phyloP scores from a whole-genome alignment of 768 basidiomycete genomes.

The Trametes cinnabarina region DNA sequence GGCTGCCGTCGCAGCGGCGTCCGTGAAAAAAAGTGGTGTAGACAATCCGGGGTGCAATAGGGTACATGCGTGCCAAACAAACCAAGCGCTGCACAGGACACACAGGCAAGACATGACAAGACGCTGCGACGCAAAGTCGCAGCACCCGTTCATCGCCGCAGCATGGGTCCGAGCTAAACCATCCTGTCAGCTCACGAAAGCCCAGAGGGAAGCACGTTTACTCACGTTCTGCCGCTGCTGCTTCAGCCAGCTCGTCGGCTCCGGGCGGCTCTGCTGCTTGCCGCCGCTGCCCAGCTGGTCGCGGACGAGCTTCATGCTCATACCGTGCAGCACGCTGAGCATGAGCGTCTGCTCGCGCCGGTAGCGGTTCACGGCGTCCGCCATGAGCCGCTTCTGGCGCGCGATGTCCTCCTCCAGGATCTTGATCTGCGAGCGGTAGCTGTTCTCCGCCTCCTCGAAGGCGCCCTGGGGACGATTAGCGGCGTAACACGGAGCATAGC shows the following conservation, averaged over 20 bases:
- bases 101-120: neutral
- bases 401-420: conserved; percentile 36
- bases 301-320: conserved; percentile 63
- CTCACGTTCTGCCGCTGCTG: conserved; percentile 58
- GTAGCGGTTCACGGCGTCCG: conserved; percentile 59
- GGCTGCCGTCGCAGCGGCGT: too few relatives aligned
- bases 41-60: neutral
- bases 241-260: conserved; percentile 68
- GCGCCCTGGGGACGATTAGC: conserved; percentile 37
- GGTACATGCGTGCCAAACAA: neutral
- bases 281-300: conserved; percentile 54
- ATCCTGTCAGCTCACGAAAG: too few relatives aligned
- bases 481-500: neutral
- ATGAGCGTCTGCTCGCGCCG: conserved; percentile 79
- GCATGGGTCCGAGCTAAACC: conserved; percentile 28
- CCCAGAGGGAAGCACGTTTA: too few relatives aligned
- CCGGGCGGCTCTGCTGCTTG: conserved; percentile 41
- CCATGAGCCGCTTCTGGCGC: conserved; percentile 51
- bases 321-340: conserved; percentile 68
- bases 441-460: conserved; percentile 70
- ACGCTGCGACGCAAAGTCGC: neutral
- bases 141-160: conserved; percentile 25
- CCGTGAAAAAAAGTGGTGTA: neutral
- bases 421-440: conserved; percentile 31
- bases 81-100: neutral